A percentile compares a stretch with the other conserved stretches of the same genome.
These are phyloP conservation scores for Cladophialophora yegresii DNA, from an alignment of 2,329 filamentous ascomycete genomes.

Conservation along the genomic window DNA sequence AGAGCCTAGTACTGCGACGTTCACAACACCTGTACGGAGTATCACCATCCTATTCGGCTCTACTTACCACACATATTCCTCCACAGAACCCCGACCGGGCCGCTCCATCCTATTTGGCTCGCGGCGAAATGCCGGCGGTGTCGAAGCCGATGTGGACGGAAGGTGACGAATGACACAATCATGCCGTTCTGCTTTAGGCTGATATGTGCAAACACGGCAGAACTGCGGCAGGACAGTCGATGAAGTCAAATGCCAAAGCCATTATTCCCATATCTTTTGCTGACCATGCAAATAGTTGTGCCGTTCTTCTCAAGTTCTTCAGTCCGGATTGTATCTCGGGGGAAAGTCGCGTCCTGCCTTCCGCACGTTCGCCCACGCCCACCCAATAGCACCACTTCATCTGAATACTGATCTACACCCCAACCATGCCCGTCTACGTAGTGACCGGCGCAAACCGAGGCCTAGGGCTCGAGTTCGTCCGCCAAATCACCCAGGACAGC, in stretches of 20 bases:
- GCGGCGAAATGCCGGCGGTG: not conserved
- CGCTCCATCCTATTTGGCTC: not conserved
- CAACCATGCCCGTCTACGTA: conserved; percentile 31
- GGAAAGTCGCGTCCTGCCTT: not conserved
- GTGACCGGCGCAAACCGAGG: conserved; percentile 41
- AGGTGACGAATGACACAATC: not conserved
- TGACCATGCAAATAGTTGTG: not conserved
- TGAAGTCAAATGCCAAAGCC: not conserved
- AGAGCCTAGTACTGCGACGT: not conserved
- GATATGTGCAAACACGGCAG: not conserved
- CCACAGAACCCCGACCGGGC: not conserved
- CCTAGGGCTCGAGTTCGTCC: conserved; percentile 36
- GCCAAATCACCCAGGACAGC: conserved; percentile 15
- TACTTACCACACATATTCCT: not conserved
- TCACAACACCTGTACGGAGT: not conserved
- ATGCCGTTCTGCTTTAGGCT: not conserved
- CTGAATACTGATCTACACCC: not conserved
- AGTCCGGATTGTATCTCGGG: not conserved
- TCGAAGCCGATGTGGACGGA: not conserved
- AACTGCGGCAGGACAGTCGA: not conserved
- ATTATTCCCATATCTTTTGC: not conserved
- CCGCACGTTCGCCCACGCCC: not conserved
- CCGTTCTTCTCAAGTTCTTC: not conserved
- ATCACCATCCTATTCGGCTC: not conserved
- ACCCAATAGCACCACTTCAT: not conserved